Base-by-base conservation (phyloP, 805 yeast genomes). In the Torulaspora delbrueckii region DNA sequence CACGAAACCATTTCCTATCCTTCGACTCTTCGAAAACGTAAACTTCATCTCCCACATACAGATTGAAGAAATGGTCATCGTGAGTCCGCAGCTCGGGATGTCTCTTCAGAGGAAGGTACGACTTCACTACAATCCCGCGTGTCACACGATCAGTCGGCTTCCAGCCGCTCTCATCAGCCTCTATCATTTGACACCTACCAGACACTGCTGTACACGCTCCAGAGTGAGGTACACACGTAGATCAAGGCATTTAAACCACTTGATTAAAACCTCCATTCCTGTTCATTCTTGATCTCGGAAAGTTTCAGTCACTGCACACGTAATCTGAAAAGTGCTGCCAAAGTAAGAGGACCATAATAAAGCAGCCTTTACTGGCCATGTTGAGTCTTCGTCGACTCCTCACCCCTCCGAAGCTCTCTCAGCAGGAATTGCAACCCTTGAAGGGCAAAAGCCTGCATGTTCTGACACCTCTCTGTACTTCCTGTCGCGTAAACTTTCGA, bases 41-140 rank as follows among this genome's bases (percentile, higher is more conserved):
- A 26, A 84, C 79, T 51, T 82, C 86, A 63, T 86, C 95, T 28
- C 95, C 96, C 16, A 82, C 82, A 57, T 78, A 82, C 37, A 83
- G 63, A 60, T 83, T 78, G 48, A 69, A 70, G 63, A 72, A 75
- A 50, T 70, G 67, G 25, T 62, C 62, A 3, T 46, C 48, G 25
- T 67, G 62, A 14, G 59, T 48, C 24, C 58, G 63, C 52, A 69
- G 52, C 24, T 59, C 58, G 3, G 73, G 71, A 42, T 61, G 59
- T 45, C 57, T 62, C 34, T 70, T 71, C 37, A 71, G 57, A 2
- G 82, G 81, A n/a, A 71, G 50, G 59, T 74, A 77, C 1, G 79
- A 67, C 47, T 63, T 65, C 27, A 69, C 55, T 10, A 76, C 64
- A 32, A 67, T 65, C 3, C 77, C 81, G 48, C 72, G 73, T 3